A percentile compares a stretch with the other conserved stretches of the same genome.
Evolutionary conservation across 2,329 filamentous ascomycete genomes (phyloP).

Genomic region (Aureobasidium sp.): DNA sequence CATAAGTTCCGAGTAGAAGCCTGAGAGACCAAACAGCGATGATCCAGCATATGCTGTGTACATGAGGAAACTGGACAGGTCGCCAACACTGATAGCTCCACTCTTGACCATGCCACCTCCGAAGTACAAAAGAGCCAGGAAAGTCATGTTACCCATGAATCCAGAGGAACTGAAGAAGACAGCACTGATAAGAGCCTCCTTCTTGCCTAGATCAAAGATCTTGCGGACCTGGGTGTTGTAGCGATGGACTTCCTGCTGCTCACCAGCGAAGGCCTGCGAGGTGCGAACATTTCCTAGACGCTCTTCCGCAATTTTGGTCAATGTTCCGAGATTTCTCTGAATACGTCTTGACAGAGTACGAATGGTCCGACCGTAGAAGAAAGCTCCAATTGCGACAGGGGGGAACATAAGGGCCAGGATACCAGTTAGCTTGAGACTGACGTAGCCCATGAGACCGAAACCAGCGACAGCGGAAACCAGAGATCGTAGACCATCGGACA

Average conservation of each 20-base stretch:
- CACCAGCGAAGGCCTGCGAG: constrained; percentile 90
- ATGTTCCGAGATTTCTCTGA: constrained; percentile 82
- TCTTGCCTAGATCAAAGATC: constrained; percentile 83
- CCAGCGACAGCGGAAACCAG: constrained; percentile 86
- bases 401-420: constrained; percentile 83
- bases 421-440: constrained; percentile 82
- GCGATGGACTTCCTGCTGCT: constrained; percentile 79
- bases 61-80: constrained; percentile 96
- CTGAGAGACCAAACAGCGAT: constrained; percentile 86
- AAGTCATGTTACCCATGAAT: constrained; percentile 93
- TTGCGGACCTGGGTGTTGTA: constrained; percentile 90
- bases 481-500: constrained; percentile 90
- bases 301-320: constrained; percentile 97
- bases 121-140: constrained; percentile 80
- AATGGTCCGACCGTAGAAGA: constrained; percentile 85
- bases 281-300: constrained; percentile 95
- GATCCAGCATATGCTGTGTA: constrained; percentile 84
- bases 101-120: constrained; percentile 84
- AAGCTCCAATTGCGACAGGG: constrained; percentile 80
- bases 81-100: constrained; percentile 81
- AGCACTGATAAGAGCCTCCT: constrained; percentile 80
- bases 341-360: constrained; percentile 86
- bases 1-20: constrained; percentile 98
- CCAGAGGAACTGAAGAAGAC: constrained; percentile 84
- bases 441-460: constrained; percentile 90